Evolutionary conservation across 2,329 filamentous ascomycete species (phyloP), one percentile per base, ranked within the genome.

Genomic region (Pseudogymnoascus sp.): DNA sequence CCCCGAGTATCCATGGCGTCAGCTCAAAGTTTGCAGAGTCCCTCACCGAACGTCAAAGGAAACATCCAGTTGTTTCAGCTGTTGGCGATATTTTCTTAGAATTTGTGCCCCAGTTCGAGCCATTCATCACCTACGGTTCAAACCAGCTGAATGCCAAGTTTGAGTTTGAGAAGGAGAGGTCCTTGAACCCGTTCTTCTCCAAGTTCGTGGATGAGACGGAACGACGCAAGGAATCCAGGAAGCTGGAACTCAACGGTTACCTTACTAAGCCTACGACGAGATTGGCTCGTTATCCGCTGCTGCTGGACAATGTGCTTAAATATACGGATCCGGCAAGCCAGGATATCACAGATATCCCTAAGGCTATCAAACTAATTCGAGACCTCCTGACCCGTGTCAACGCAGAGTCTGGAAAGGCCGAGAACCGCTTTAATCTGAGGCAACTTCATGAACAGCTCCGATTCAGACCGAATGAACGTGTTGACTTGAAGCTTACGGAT

Each of bases 181-280:
- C 89, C 14, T 84, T 86, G 63, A 99, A 99, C 71, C 84, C 87
- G 1, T 85, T 84, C 42, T 99, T 99, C 74, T 81, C 88, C 61
- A 91, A 89, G 71, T 97, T 97, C 70, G 95, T 97, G 26, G 95
- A 99, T 68, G 93, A 97, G 74, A 96, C 96, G 5, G 95, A 99
- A 76, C 84, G 95, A 64, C 85, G 96, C 69, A 97, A 97, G 75
- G 95, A 99, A 75, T 97, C 93, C 5, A 86, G 95, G 67, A 99
- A 99, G 77, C 81, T 99, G 56, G 95, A 99, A 76, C 80, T 99
- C 64, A 99, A 99, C 74, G 95, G 95, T 69, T 99, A 99, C 73
- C 81, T 99, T 61, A 99, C 95, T 7, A 99, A 99, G 76, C 95
- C 95, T 1, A 99, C 95, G 1, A 99, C 95, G 16, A 86, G 95